Percentiles rank a stretch among this genome's conserved stretches.
phyloP scores from a whole-genome alignment of 2,329 filamentous ascomycete genomes.

The Pleomassaria siparia region DNA sequence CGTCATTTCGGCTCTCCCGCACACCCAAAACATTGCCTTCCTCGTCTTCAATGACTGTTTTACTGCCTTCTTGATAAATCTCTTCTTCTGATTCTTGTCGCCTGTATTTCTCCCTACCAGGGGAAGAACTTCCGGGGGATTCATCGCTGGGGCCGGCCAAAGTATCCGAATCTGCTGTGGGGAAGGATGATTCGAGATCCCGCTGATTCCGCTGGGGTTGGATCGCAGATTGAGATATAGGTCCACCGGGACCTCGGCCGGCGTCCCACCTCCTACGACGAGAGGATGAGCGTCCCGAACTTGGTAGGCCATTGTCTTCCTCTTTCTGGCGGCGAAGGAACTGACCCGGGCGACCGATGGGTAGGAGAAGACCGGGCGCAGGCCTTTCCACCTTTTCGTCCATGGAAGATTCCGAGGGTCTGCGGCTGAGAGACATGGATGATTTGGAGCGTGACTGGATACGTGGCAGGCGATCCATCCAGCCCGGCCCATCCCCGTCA shows the following conservation, averaged over 20 bases:
- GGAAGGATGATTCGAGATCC: conserved; percentile 33
- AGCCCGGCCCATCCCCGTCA: conserved; percentile 83
- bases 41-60: conserved; percentile 80
- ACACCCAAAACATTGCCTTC: conserved; percentile 83
- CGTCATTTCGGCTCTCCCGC: conserved; percentile 48
- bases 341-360: conserved; percentile 69
- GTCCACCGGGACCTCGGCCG: conserved; percentile 76
- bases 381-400: conserved; percentile 63
- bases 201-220: conserved; percentile 58
- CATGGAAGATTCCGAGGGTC: conserved; percentile 60
- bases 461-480: conserved; percentile 90
- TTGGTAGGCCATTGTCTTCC: conserved; percentile 67
- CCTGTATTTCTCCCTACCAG: conserved; percentile 36
- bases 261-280: conserved; percentile 71
- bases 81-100: conserved; percentile 52
- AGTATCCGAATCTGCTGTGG: conserved; percentile 49
- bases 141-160: conserved; percentile 47
- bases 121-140: conserved; percentile 38
- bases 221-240: conserved; percentile 87
- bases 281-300: conserved; percentile 53
- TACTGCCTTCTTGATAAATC: conserved; percentile 76
- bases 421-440: conserved; percentile 66
- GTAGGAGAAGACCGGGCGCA: conserved; percentile 68
- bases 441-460: conserved; percentile 82
- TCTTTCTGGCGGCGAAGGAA: conserved; percentile 79